Evolutionary conservation across 768 basidiomycete genomes (phyloP).

Genomic region (Mycena polygramma): DNA sequence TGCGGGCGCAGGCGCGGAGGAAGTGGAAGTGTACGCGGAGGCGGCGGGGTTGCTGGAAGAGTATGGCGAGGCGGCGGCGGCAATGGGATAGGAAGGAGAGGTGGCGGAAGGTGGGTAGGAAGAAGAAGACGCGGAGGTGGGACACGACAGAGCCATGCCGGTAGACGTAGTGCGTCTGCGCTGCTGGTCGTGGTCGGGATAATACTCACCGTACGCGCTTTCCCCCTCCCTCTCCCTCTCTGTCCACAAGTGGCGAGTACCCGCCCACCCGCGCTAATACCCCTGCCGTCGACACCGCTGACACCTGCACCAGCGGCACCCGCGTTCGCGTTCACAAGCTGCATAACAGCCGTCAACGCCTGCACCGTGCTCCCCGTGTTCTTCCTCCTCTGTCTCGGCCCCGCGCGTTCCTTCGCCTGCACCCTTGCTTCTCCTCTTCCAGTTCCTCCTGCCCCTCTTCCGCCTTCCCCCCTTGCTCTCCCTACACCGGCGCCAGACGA

Average conservation of each 20-base stretch:
- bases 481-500: no score
- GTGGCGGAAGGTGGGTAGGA: no score
- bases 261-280: not conserved
- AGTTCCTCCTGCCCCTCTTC: not conserved
- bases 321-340: slow-evolving; percentile 18
- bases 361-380: slow-evolving; percentile 35
- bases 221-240: no score
- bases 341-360: slow-evolving; percentile 29
- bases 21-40: not conserved
- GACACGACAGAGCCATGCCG: no score
- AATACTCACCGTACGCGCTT: no score
- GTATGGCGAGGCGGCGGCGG: not conserved
- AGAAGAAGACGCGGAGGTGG: no score
- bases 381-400: not conserved
- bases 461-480: not conserved
- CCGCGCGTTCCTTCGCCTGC: no score
- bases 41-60: not conserved
- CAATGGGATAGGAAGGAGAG: no score
- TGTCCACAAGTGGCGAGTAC: not conserved
- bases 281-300: not conserved
- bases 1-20: not conserved
- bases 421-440: no score
- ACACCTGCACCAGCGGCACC: no score
- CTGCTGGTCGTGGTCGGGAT: not conserved
- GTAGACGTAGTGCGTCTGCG: not conserved